A percentile compares a stretch with the other conserved stretches of the same genome.
These are phyloP conservation scores for Herpetomonas tarakana DNA, from an alignment of 208 protist species.

Conservation along the genomic window DNA sequence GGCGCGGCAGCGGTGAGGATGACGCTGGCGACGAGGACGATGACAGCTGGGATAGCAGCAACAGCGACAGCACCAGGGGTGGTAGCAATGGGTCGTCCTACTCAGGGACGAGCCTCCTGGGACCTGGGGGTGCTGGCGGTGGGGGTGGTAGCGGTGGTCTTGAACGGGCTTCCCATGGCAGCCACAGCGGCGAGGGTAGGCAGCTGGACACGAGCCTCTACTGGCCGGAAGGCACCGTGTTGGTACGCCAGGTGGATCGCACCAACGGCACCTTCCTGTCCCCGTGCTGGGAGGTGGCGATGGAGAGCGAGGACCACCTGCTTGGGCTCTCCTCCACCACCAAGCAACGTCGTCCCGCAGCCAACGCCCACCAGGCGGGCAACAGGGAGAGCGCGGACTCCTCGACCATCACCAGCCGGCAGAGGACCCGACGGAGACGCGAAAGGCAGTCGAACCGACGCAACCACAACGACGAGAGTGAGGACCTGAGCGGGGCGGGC, in stretches of 20 bases:
- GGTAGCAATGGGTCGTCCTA: no score
- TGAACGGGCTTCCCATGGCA: no score
- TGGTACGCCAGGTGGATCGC: constrained; percentile 11
- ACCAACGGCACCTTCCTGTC: constrained; percentile 4
- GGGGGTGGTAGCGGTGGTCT: no score
- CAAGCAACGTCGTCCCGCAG: constrained; percentile 1
- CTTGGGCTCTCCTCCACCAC: neutral
- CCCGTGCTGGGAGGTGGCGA: constrained; percentile 10
- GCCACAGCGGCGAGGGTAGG: neutral
- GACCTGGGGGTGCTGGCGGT: no score
- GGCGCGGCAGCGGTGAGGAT: neutral
- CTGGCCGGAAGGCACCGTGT: constrained; percentile 17
- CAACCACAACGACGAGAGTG: no score
- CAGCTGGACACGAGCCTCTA: no score
- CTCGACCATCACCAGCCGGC: constrained; percentile 3
- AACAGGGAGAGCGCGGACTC: neutral
- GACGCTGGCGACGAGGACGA: neutral
- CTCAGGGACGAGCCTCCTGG: no score
- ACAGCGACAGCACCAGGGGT: no score
- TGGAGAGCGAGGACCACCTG: constrained; percentile 5
- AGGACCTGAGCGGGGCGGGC: no score
- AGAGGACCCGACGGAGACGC: neutral
- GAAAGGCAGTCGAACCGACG: neutral
- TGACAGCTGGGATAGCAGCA: no score
- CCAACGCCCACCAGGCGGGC: neutral